These are phyloP conservation scores for Cinnamomum micranthum DNA, from an alignment of 164 flowering plant genomes.

Conservation along the genomic window DNA sequence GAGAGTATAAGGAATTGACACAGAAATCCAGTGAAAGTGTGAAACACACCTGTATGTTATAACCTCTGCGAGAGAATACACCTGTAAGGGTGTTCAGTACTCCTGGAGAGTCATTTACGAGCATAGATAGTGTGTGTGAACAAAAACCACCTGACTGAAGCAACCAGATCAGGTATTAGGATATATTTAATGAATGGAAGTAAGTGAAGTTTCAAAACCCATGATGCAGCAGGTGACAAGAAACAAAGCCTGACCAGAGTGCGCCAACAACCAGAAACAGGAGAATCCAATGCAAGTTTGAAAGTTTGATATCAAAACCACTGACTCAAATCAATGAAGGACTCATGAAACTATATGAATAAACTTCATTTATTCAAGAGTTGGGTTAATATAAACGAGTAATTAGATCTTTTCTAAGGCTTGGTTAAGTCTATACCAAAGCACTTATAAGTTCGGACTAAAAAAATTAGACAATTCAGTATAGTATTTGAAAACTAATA, in stretches of 20 bases:
- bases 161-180: conserved; percentile 9
- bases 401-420: no score
- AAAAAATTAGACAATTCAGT: not conserved
- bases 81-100: conserved; percentile 90
- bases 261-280: not conserved
- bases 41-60: conserved; percentile 77
- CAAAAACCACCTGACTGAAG: conserved; percentile 75
- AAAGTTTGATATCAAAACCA: not conserved
- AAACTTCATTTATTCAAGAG: not conserved
- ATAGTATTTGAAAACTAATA: not conserved
- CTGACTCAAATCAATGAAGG: not conserved
- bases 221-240: not conserved
- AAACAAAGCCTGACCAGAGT: not conserved
- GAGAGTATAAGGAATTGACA: conserved; percentile 7
- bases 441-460: not conserved
- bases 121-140: conserved; percentile 88
- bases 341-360: not conserved
- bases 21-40: not conserved
- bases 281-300: not conserved
- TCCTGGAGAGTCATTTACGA: conserved; percentile 88
- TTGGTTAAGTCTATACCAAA: not conserved
- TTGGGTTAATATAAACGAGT: not conserved
- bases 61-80: conserved; percentile 89
- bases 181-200: not conserved
- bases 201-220: not conserved